Conservation (phyloP, 169 alveolate genomes). For the Sarcocystis neurona region DNA sequence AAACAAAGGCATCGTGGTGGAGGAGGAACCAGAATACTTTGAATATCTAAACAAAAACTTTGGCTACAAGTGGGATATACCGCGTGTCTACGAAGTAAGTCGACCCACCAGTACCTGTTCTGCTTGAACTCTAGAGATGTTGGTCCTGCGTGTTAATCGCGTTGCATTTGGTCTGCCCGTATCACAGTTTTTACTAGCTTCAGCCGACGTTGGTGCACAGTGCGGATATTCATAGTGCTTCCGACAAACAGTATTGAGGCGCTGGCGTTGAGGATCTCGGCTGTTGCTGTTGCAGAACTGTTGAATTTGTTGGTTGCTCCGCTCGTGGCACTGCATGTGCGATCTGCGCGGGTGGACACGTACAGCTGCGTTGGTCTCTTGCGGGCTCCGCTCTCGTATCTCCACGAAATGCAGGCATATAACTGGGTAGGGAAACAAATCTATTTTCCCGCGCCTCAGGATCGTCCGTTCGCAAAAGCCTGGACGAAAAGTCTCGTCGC, state of each 20-base stretch:
- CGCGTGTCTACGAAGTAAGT: conserved; percentile 61
- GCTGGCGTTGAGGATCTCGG: not conserved
- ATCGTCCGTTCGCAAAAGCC: not conserved
- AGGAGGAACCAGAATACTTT: conserved; percentile 66
- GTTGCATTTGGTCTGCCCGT: too few relatives aligned
- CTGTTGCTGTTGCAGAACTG: not conserved
- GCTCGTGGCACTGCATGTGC: not conserved
- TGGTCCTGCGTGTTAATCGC: too few relatives aligned
- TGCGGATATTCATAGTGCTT: too few relatives aligned
- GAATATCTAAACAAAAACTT: conserved; percentile 45
- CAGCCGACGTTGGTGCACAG: too few relatives aligned
- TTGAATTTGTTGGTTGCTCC: not conserved
- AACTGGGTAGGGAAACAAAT: not conserved
- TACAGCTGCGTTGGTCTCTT: not conserved
- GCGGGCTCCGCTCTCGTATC: too few relatives aligned
- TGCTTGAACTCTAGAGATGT: too few relatives aligned
- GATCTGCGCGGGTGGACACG: not conserved
- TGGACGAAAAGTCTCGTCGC: conserved; percentile 3
- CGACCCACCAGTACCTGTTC: too few relatives aligned
- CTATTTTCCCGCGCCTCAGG: conserved; percentile 40
- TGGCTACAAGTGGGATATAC: conserved; percentile 58
- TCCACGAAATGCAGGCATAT: conserved; percentile 27
- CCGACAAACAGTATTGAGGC: not conserved
- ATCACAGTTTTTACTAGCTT: too few relatives aligned
- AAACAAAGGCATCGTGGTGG: conserved; percentile 70